Base-by-base conservation (phyloP, 1,139 yeast genomes). In the Suhomyces choctaworum region DNA sequence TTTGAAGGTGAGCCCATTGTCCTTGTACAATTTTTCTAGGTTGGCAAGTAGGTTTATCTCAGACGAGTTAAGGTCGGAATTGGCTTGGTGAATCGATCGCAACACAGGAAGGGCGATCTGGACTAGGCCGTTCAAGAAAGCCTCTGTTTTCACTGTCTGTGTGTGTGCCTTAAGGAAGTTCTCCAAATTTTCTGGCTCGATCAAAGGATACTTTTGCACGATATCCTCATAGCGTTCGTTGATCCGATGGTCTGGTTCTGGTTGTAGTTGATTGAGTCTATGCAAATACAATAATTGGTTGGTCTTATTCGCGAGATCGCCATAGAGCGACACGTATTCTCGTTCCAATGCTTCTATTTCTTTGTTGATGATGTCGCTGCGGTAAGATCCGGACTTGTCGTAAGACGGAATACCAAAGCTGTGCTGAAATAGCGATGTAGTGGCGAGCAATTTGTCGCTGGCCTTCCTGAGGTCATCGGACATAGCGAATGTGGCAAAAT, bases 231-330 rank as follows among this genome's bases (percentile, higher is more conserved):
- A 40, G n/a, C 34, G 33, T 4, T 32, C 28, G 2, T 50, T 44
- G 5, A 59, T 44, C 2, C 34, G 40, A 5, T 37, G 47, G 4
- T 39, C 40, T 1, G 54, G 31, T 9, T 31, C 39, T 7, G 37
- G 21, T 14, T 45, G 41, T 5, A 64, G 40, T 23, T 51, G 50
- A 13, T 48, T 42, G 5, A 60, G 32, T 31, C 48, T 53, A 39
- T 61, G 58, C 32, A 60, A 42, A 39, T 62, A 66, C 7, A 66
- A 50, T n/a, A 70, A 44, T 10, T 47, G 37, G 40, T 66, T 56
- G 19, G 67, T 37, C 32, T 57, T 58, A 7, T 41, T 39, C 14
- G 54, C 50, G 13, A 66, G 45, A 22, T 53, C 46, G 6, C 40
- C 29, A 37, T 60, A 56, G 7, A 52, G 39, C 5, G 41, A 30